Evolutionary conservation across 176 grass and related monocot species (phyloP), one percentile per base, ranked within the genome.

Genomic region (Phoenix dactylifera): DNA sequence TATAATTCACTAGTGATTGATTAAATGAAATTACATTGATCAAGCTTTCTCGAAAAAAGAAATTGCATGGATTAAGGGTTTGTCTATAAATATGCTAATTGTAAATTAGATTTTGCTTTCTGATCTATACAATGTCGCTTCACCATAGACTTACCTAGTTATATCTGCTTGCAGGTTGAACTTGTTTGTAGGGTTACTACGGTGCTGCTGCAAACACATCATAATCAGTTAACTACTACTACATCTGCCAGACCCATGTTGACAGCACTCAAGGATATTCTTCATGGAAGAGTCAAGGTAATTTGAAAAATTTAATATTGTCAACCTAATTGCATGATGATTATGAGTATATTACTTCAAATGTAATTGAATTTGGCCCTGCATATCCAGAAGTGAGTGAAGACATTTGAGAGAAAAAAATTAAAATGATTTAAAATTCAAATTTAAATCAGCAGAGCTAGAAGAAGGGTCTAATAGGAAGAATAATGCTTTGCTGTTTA

Each of bases 171-270:
- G 78, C 79, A 96, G 92, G 87, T 96, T 77, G 87, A 96, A 77
- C 80, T 96, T 80, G 76, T 82, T 19, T 88, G 77, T 59, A 85
- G 87, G 77, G 69, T 96, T 74, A 90, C 69, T 66, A 76, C 74
- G 19, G 77, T 90, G 57, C 83, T 96, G 20, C 77, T 96, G 59
- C 92, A 90, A 73, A 96, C 88, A 58, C 92, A 96, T 76, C 92
- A 90, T 70, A 90, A 82, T 70, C 92, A 96, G 30, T 71, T 96
- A 72, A 90, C 80, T 62, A 76, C 74, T 9, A 89, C 83, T 2
- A 69, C 75, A 49, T 55, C 64, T 22, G 83, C 86, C 57, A 85
- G 86, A 77, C 77, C 83, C n/a, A 81, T 90, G 62, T 77, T 90
- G 51, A 76, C 55, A 18, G 60, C 58, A 26, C 77, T 96, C 49